Base-by-base conservation (phyloP, 345 rosid species). In the Combretum micranthum region DNA sequence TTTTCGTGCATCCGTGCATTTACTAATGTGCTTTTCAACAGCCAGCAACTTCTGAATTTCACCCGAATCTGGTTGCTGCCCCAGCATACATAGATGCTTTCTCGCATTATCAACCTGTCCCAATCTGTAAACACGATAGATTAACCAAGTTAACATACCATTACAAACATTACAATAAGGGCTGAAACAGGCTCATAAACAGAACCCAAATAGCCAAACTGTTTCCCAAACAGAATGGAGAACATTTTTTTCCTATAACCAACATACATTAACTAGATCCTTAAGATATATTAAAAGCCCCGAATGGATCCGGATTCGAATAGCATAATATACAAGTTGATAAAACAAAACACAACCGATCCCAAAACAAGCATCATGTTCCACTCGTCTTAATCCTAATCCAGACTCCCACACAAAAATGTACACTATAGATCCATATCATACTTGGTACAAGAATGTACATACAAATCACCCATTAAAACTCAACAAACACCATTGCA, bases 31-130 rank as follows among this genome's bases (percentile, higher is more conserved):
- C 69, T 69, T 84, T 74, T 90, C 99, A 52, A 90, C 73, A 32
- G 59, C 66, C 55, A 81, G 84, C 69, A 94, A 68, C 75, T 77
- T 83, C 44, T 76, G 78, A 77, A 80, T 69, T 66, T 79, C 85
- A 52, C 32, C 23, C 4, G 78, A 74, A 75, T 90, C 96, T 19
- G 74, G 69, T 63, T 78, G 87, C 67, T 72, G 81, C 62, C 78
- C 86, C 0, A 75, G 72, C 5, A 69, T 26, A 57, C 48, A 70
- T 13, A 90, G 73, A 44, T 86, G 95, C 75, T 59, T 77, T 81
- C 81, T 62, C 8, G 97, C 88, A 64, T 70, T 81, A 53, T 85
- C 95, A 47, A 94, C 80, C 60, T 76, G 95, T 46, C 99, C 99
- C 71, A 94, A 69, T 80, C 99, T 94, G 95, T 61, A 68, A 72